Conservation (phyloP, 192 early-diverging fungal genomes). For the Chytriomyces sp. region DNA sequence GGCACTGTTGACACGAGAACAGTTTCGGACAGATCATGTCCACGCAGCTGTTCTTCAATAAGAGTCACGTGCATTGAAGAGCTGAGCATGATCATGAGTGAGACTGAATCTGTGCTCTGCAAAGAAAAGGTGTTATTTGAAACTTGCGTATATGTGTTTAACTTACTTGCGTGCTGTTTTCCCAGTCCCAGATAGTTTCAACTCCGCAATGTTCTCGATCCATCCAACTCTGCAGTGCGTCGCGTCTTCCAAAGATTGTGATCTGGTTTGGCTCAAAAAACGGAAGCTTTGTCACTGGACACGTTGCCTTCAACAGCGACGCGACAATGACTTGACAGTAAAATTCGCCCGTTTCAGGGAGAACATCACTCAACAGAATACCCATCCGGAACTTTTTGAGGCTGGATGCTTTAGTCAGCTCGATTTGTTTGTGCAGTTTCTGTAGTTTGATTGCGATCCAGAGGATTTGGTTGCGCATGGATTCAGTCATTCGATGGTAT, state of each 20-base stretch:
- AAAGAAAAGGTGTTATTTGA: no score
- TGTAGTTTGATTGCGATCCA: slow-evolving; percentile 2
- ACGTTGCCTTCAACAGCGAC: slow-evolving; percentile 6
- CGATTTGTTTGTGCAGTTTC: background rate
- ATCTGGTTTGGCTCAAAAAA: slow-evolving; percentile 15
- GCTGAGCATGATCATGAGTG: slow-evolving; percentile 2
- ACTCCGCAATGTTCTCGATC: background rate
- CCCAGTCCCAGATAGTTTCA: slow-evolving; percentile 23
- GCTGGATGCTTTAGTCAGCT: background rate
- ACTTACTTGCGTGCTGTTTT: slow-evolving; percentile 10
- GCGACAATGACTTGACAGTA: slow-evolving; percentile 15
- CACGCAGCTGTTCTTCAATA: slow-evolving; percentile 29
- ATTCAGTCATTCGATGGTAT: slow-evolving; percentile 32
- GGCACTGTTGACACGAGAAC: slow-evolving; percentile 20
- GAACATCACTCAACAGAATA: slow-evolving; percentile 18
- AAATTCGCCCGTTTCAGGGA: slow-evolving; percentile 28
- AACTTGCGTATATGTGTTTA: no score
- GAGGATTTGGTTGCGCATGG: slow-evolving; percentile 28
- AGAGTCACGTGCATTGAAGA: slow-evolving; percentile 31
- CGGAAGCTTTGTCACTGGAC: background rate
- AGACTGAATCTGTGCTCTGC: background rate
- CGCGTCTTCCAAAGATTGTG: slow-evolving; percentile 18
- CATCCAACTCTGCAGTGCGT: slow-evolving; percentile 4
- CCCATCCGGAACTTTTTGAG: background rate
- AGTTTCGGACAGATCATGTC: slow-evolving; percentile 18